A percentile compares a stretch with the other conserved stretches of the same genome.
phyloP scores from a whole-genome alignment of 148 eudicot species.

The Heliamphora exappendiculata region DNA sequence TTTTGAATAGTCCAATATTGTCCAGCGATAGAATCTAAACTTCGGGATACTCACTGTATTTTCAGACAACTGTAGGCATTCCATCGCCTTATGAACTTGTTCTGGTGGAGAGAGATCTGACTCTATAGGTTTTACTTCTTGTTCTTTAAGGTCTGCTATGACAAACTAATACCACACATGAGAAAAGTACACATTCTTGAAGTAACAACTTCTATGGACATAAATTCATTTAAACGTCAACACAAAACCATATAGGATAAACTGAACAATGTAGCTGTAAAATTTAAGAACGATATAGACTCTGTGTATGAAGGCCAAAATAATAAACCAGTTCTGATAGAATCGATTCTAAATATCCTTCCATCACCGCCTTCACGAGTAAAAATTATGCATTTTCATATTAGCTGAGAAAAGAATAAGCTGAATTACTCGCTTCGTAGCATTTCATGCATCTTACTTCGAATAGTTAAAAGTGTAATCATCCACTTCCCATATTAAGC shows the following conservation, averaged over 20 bases:
- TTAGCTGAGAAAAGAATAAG: too few relatives aligned
- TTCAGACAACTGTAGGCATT: slow-evolving; percentile 45
- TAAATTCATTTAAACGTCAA: background rate
- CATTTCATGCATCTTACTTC: background rate
- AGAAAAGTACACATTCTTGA: background rate
- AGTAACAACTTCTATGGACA: background rate
- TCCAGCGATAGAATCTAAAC: slow-evolving; percentile 52
- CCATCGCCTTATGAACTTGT: slow-evolving; percentile 55
- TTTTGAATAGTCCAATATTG: slow-evolving; percentile 70
- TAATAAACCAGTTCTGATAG: background rate
- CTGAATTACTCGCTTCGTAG: background rate
- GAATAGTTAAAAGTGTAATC: background rate
- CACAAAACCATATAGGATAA: background rate
- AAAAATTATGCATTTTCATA: too few relatives aligned
- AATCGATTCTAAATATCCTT: too few relatives aligned
- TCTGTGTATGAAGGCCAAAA: background rate
- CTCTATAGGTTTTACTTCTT: slow-evolving; percentile 36
- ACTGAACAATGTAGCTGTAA: background rate
- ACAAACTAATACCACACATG: background rate
- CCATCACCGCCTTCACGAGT: too few relatives aligned
- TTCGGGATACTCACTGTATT: slow-evolving; percentile 20
- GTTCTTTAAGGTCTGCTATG: slow-evolving; percentile 41
- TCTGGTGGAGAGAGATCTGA: slow-evolving; percentile 41
- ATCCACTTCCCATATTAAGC: background rate
- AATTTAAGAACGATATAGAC: background rate